Base-by-base conservation (phyloP, 139 green algal genomes). In the Chlorella ohadii region DNA sequence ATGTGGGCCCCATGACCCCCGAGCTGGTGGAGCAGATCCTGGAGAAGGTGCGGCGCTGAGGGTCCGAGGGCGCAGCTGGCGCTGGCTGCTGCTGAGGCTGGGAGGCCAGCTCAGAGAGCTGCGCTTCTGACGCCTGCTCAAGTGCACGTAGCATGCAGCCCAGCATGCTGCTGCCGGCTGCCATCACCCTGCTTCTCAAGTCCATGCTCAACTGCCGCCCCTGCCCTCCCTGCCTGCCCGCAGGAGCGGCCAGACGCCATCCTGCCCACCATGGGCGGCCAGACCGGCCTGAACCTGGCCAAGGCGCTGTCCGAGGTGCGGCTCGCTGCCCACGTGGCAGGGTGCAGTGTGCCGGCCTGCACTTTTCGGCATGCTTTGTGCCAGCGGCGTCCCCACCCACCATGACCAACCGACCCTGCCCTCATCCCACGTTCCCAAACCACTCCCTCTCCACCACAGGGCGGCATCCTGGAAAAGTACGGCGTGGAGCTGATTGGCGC, bases 221-320 rank as follows among this genome's bases (percentile, higher is more conserved):
- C 39, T 59, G 70, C 39, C 39, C 19, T n/a, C 59, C 19, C 59
- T 76, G 15, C 66, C 61, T 28, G 16, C 36, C 25, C 84, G 81
- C 89, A 96, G 93, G 97, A 99, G 89, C 88, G 91, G 15, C 97
- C 97, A 38, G 97, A 99, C 85, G 97, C 97, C 20, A 95, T 99
- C 78, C 91, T 99, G 87, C 97, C 97, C 41, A 99, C 97, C 56
- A 99, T 99, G 97, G 97, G 97, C 33, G 97, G 97, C 51, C 97
- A 99, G 88, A 99, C 97, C 4, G 95, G 91, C 7, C 93, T 99
- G 33, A 99, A 99, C 92, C 88, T 99, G 41, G 97, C 97, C 38
- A 98, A 98, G 89, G 92, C 85, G 6, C 91, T 99, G 63, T 93
- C 96, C 4, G 97, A 99, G 94, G 91, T 94, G 64, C 16, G 63